Evolutionary conservation across 1,284 basidiomycete species (phyloP), one percentile per base, ranked within the genome.

Genomic region (Exobasidium cylindrosporum): DNA sequence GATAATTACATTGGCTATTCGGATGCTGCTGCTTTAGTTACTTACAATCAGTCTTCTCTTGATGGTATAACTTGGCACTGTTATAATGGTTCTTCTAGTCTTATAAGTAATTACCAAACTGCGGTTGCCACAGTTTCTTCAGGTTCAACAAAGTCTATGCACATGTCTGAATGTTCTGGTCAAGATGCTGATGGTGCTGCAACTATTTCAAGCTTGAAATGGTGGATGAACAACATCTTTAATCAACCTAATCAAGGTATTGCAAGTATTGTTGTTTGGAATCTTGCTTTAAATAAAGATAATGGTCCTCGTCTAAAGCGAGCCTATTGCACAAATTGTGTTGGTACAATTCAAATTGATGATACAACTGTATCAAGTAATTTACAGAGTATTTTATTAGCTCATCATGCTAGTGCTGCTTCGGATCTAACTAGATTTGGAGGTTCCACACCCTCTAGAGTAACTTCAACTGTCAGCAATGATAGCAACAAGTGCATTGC

Each of bases 51-150:
- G 1, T 57, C 54, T 1, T 65, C 63, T 1, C 57, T 73, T 26
- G 72, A 73, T 44, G 73, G 67, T 1, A 46, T 73, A 14, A 68
- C 69, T 5, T 73, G 70, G 67, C 73, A 75, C 50, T 72, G 72
- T 47, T 75, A 75, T 46, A 65, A 66, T 3, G 73, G 73, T n/a
- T 47, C 57, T 4, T 54, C 29, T 29, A 21, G 14, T n/a, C 11
- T 53, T 4, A 66, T 72, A 6, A 43, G 61, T 11, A 58, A 58
- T 21, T 31, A 50, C 21, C 10, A 50, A 7, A 50, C 21, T 67
- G 62, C 55, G 28, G 59, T 17, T 13, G 7, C 2, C 46, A 64
- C 11, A 29, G 68, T n/a, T 56, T n/a, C n/a, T n/a, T 46, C 4
- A 57, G 54, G n/a, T 54, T 53, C 4, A 5, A 29, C 32, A 7